Evolutionary conservation across 73 alveolate genomes (phyloP).

Genomic region (Paraurostyla sp.): DNA sequence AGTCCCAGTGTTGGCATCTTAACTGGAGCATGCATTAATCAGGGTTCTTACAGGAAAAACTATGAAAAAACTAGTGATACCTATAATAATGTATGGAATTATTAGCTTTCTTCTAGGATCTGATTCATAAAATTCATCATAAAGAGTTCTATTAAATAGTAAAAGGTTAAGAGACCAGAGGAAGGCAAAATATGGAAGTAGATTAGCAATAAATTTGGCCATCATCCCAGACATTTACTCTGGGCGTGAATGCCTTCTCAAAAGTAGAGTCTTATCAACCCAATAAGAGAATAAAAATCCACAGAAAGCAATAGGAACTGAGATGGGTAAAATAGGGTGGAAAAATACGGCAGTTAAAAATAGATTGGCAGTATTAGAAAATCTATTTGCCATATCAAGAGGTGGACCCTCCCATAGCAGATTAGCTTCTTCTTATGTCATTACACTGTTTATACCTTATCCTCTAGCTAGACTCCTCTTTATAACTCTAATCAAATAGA

Average conservation of each 20-base stretch:
- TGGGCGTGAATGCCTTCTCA: slow-evolving; percentile 75
- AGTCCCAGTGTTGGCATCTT: not conserved
- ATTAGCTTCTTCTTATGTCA: slow-evolving; percentile 70
- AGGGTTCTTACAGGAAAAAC: slow-evolving; percentile 64
- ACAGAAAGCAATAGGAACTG: slow-evolving; percentile 62
- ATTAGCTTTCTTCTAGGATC: not conserved
- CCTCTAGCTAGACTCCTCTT: slow-evolving; percentile 42
- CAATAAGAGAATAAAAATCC: slow-evolving; percentile 74
- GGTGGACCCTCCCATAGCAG: slow-evolving; percentile 73
- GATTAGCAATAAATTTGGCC: slow-evolving; percentile 61
- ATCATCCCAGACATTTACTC: slow-evolving; percentile 66
- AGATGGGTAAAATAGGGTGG: slow-evolving; percentile 75
- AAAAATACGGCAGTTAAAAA: slow-evolving; percentile 66
- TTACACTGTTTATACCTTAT: slow-evolving; percentile 29
- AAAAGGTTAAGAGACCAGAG: slow-evolving; percentile 14
- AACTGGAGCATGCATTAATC: not conserved
- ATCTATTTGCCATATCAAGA: slow-evolving; percentile 76
- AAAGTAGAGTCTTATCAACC: slow-evolving; percentile 69
- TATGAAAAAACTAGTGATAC: slow-evolving; percentile 10
- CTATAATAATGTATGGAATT: slow-evolving; percentile 25
- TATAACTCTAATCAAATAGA: slow-evolving; percentile 19
- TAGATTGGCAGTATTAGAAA: slow-evolving; percentile 64
- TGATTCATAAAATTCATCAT: not conserved
- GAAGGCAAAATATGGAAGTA: slow-evolving; percentile 59
- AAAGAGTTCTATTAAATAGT: slow-evolving; percentile 11